Conservation (phyloP, 495 filamentous ascomycete species). For the Aspergillus indologenus region DNA sequence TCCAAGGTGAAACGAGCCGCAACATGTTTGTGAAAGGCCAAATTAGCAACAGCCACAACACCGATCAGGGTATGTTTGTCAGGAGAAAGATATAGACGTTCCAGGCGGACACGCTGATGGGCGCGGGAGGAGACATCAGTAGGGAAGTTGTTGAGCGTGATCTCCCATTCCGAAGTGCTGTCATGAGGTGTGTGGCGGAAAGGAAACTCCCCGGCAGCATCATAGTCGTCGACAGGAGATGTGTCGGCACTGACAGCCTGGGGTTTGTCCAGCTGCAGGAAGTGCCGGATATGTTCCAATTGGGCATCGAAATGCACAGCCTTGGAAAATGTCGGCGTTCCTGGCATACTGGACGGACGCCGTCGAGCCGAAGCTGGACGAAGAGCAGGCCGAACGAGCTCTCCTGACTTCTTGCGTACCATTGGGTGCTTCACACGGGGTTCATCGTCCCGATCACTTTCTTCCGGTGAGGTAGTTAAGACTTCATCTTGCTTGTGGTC, state of each 20-base stretch:
- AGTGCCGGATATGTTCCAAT: conserved; percentile 92
- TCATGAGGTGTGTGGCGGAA: conserved; percentile 59
- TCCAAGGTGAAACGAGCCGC: conserved; percentile 92
- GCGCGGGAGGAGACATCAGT: conserved; percentile 60
- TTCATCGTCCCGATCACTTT: conserved; percentile 60
- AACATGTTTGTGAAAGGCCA: conserved; percentile 86
- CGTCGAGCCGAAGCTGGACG: conserved; percentile 66
- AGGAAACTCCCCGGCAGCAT: conserved; percentile 81
- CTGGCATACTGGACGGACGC: conserved; percentile 93
- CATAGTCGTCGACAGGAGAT: conserved; percentile 86
- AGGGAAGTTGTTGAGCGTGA: conserved; percentile 80
- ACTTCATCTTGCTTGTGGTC: conserved; percentile 51
- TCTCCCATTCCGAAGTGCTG: conserved; percentile 75
- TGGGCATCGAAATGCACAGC: conserved; percentile 94
- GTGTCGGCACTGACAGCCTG: conserved; percentile 92
- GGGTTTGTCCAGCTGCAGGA: conserved; percentile 86
- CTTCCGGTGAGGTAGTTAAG: conserved; percentile 60
- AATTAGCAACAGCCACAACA: conserved; percentile 77
- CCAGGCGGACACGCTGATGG: conserved; percentile 66
- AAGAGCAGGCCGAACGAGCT: conserved; percentile 89
- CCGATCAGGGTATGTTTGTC: conserved; percentile 86
- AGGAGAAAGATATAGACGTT: conserved; percentile 77
- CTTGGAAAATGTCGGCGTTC: conserved; percentile 92
- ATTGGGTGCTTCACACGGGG: conserved; percentile 68
- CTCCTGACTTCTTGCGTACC: conserved; percentile 97